Conservation (phyloP, 2,329 filamentous ascomycete genomes). For the Colletotrichum godetiae region DNA sequence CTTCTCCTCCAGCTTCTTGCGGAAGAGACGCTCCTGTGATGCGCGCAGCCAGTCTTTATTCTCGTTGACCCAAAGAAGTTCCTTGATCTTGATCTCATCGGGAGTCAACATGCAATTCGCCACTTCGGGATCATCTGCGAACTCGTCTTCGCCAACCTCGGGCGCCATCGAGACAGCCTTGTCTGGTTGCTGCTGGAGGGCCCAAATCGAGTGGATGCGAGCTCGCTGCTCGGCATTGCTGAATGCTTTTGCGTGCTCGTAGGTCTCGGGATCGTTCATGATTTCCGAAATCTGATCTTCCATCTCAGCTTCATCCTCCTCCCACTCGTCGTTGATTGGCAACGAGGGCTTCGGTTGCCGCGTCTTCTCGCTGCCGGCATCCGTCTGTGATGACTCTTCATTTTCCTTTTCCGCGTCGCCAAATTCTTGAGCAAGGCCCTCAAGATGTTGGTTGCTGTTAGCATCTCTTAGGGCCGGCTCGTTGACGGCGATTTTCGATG, state of each 20-base stretch:
- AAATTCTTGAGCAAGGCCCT: conserved; percentile 32
- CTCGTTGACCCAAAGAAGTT: conserved; percentile 92
- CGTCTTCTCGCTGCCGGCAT: not conserved
- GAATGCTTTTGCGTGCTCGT: conserved; percentile 67
- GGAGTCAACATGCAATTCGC: conserved; percentile 79
- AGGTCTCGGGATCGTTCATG: conserved; percentile 70
- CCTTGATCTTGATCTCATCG: conserved; percentile 83
- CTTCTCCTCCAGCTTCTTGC: conserved; percentile 72
- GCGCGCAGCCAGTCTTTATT: conserved; percentile 94
- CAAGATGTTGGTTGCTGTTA: conserved; percentile 29
- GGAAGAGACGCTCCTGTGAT: conserved; percentile 85
- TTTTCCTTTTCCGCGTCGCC: conserved; percentile 20
- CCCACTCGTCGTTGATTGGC: conserved; percentile 72
- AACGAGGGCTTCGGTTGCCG: conserved; percentile 54
- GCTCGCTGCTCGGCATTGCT: conserved; percentile 68
- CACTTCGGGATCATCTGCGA: conserved; percentile 91
- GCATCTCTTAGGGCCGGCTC: conserved; percentile 30
- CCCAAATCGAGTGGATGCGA: conserved; percentile 63
- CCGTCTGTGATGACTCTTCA: conserved; percentile 4
- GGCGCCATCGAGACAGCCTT: conserved; percentile 67
- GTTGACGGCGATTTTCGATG: conserved; percentile 28
- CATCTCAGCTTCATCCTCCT: conserved; percentile 71
- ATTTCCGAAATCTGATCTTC: conserved; percentile 78
- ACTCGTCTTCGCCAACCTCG: conserved; percentile 83
- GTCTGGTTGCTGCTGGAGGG: conserved; percentile 58